Percentiles rank a stretch among this genome's conserved stretches.
These are phyloP conservation scores for Lophiostoma macrostomum DNA, from an alignment of 495 filamentous ascomycete genomes.

Conservation along the genomic window DNA sequence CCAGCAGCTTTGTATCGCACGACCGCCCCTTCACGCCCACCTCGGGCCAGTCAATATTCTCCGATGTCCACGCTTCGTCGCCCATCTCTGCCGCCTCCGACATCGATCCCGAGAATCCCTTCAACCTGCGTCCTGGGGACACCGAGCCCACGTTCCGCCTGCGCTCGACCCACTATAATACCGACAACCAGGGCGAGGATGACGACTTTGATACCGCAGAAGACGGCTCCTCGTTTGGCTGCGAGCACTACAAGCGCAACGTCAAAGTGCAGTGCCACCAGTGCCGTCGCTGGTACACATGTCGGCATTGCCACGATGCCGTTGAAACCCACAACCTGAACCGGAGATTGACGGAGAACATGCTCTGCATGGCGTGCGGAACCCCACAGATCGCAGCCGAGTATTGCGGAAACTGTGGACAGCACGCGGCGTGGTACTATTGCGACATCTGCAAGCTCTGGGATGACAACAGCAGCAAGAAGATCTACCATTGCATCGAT, in stretches of 20 bases:
- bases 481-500: slow-evolving; percentile 94
- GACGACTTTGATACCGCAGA: slow-evolving; percentile 34
- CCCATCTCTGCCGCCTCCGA: slow-evolving; percentile 38
- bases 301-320: slow-evolving; percentile 90
- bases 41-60: slow-evolving; percentile 26
- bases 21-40: slow-evolving; percentile 35
- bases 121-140: slow-evolving; percentile 70
- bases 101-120: slow-evolving; percentile 49
- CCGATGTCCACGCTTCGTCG: slow-evolving; percentile 25
- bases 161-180: slow-evolving; percentile 33
- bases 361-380: slow-evolving; percentile 97
- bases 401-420: slow-evolving; percentile 70
- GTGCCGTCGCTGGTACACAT: slow-evolving; percentile 91
- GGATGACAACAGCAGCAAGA: slow-evolving; percentile 88
- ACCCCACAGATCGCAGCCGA: slow-evolving; percentile 79
- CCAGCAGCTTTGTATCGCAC: slow-evolving; percentile 26
- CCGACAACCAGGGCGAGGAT: slow-evolving; percentile 47
- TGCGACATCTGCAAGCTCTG: slow-evolving; percentile 94
- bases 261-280: slow-evolving; percentile 91
- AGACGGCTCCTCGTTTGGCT: slow-evolving; percentile 59
- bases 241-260: slow-evolving; percentile 90
- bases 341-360: slow-evolving; percentile 81
- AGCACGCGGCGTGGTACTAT: slow-evolving; percentile 84
- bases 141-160: slow-evolving; percentile 65
- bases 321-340: slow-evolving; percentile 78